Evolutionary conservation across 2,329 filamentous ascomycete genomes (phyloP).

Genomic region (Ascochyta pisi): DNA sequence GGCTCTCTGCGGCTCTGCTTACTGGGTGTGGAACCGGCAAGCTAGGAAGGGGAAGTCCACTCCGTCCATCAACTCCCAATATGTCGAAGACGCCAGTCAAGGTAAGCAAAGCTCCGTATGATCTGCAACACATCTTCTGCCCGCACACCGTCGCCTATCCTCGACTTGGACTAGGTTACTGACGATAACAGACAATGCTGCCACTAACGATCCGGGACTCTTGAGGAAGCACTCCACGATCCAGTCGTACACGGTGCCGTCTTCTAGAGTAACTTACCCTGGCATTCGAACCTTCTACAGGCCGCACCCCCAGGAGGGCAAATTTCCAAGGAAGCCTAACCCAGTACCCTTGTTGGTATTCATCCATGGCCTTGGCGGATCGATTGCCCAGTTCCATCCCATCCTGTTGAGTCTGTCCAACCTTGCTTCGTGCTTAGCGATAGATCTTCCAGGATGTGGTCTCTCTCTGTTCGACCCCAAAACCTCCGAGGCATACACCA

Average conservation of each 20-base stretch:
- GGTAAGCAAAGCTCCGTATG: constrained; percentile 32
- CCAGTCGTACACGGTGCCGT: constrained; percentile 73
- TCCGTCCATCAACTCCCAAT: constrained; percentile 26
- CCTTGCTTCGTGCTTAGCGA: constrained; percentile 80
- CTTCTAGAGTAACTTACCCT: constrained; percentile 70
- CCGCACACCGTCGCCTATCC: constrained; percentile 16
- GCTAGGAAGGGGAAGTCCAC: constrained; percentile 24
- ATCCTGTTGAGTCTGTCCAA: constrained; percentile 83
- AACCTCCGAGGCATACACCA: constrained; percentile 79
- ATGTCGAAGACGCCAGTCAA: constrained; percentile 28
- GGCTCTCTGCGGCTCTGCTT: constrained; percentile 46
- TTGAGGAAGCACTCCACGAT: constrained; percentile 77
- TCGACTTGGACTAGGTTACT: constrained; percentile 11
- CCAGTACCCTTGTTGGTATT: constrained; percentile 87
- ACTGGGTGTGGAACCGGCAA: constrained; percentile 42
- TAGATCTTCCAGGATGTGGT: constrained; percentile 92
- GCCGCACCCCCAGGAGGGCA: constrained; percentile 79
- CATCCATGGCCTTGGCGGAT: constrained; percentile 92
- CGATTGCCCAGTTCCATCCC: constrained; percentile 83
- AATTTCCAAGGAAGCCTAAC: constrained; percentile 75
- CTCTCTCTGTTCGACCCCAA: constrained; percentile 75
- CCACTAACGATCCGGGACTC: constrained; percentile 75
- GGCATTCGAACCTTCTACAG: constrained; percentile 83
- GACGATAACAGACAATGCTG: constrained; percentile 49
- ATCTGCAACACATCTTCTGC: constrained; percentile 14